phyloP scores from a whole-genome alignment of 345 rosid species.

The thale cress (Arabidopsis thaliana) region DNA sequence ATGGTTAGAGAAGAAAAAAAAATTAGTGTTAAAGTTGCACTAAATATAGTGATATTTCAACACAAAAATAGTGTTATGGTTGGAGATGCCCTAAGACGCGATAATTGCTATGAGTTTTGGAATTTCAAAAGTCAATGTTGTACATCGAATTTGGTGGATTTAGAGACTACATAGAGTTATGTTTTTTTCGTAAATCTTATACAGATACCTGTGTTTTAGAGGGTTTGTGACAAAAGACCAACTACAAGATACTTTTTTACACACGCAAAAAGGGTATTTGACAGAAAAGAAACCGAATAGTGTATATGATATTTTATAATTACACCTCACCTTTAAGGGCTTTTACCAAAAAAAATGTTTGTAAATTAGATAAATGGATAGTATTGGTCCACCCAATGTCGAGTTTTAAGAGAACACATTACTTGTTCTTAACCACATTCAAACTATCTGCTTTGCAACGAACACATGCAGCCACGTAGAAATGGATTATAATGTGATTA shows the following conservation, averaged over 20 bases:
- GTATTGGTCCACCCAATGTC: constrained; percentile 23
- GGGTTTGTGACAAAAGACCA: not conserved
- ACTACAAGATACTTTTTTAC: not conserved
- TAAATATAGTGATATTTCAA: too few relatives aligned
- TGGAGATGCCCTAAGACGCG: too few relatives aligned
- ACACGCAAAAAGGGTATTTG: not conserved
- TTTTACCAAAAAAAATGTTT: not conserved
- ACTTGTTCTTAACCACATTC: constrained; percentile 24
- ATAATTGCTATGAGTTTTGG: too few relatives aligned
- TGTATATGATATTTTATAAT: not conserved
- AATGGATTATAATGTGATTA: not conserved
- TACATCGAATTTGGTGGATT: not conserved
- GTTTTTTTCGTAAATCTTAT: not conserved
- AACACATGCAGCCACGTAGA: constrained; percentile 28
- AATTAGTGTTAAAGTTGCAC: too few relatives aligned
- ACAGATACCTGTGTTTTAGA: not conserved
- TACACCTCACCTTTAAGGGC: not conserved
- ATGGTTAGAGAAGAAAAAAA: too few relatives aligned
- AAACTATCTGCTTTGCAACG: constrained; percentile 18
- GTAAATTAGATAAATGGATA: not conserved
- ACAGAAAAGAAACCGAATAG: not conserved
- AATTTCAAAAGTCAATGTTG: not conserved
- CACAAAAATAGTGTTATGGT: too few relatives aligned
- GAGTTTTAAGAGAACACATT: constrained; percentile 21
- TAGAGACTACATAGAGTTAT: not conserved